Evolutionary conservation across 2,329 filamentous ascomycete genomes (phyloP).

Genomic region (Hypoxylon sp.): DNA sequence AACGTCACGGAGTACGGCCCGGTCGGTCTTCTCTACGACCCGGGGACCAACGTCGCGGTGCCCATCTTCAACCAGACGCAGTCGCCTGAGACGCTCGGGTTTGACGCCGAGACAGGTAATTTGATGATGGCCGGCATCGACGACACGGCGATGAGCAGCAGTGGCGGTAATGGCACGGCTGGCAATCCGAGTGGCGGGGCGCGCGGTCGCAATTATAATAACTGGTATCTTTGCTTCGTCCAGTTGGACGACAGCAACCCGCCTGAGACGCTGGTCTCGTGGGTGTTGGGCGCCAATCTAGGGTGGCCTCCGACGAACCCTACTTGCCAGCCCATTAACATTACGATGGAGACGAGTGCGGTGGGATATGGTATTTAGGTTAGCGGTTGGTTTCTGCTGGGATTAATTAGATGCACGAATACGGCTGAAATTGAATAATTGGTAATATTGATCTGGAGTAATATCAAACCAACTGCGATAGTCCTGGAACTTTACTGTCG

Average conservation of each 20-base stretch:
- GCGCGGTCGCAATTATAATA: slow-evolving; percentile 24
- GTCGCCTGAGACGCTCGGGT: slow-evolving; percentile 18
- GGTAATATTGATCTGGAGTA: background rate
- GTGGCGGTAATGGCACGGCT: background rate
- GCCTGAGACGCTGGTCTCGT: slow-evolving; percentile 22
- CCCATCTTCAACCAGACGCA: slow-evolving; percentile 26
- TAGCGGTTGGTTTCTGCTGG: background rate
- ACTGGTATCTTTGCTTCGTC: slow-evolving; percentile 30
- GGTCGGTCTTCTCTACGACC: slow-evolving; percentile 29
- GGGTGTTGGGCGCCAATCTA: slow-evolving; percentile 32
- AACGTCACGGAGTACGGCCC: slow-evolving; percentile 8
- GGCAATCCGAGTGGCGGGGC: background rate
- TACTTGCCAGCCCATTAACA: slow-evolving; percentile 28
- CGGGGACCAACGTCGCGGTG: slow-evolving; percentile 31
- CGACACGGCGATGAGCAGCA: slow-evolving; percentile 11
- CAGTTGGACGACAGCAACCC: slow-evolving; percentile 2
- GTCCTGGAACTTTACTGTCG: background rate
- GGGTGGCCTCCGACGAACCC: slow-evolving; percentile 35
- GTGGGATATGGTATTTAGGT: slow-evolving; percentile 21
- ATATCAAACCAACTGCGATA: background rate
- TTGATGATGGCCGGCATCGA: slow-evolving; percentile 31
- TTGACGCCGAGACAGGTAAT: slow-evolving; percentile 17
- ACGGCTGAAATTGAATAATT: too few relatives aligned
- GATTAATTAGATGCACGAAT: background rate
- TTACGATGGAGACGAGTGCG: slow-evolving; percentile 25